A percentile compares a stretch with the other conserved stretches of the same genome.
Conservation (phyloP, 257 asterid genomes). For the Solanum appendiculatum region DNA sequence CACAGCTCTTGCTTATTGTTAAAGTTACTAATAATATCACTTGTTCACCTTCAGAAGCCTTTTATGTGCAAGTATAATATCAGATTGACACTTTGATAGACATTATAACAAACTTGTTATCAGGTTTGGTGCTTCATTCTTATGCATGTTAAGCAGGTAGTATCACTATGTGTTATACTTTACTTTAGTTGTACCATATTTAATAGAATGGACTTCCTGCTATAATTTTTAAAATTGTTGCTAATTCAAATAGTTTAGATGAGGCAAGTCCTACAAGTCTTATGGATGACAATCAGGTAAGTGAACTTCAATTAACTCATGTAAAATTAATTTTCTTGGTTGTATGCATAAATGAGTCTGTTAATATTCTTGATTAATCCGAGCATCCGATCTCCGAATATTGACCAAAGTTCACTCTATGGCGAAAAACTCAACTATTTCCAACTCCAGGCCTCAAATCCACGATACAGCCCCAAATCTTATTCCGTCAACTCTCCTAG, state of each 20-base stretch:
- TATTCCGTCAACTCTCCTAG: too few species aligned
- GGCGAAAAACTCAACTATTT: too few species aligned
- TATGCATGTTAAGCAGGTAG: not conserved
- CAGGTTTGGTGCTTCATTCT: not conserved
- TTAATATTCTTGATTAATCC: not conserved
- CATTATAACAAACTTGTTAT: too few species aligned
- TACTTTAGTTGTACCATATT: not conserved
- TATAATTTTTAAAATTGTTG: not conserved
- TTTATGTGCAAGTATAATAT: too few species aligned
- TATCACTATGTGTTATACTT: not conserved
- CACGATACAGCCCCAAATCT: too few species aligned
- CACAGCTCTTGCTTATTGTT: too few species aligned
- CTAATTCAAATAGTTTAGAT: not conserved
- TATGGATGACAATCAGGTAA: not conserved
- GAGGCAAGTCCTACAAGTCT: not conserved
- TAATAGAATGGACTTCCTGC: not conserved
- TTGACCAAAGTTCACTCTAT: too few species aligned
- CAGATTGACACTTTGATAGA: too few species aligned
- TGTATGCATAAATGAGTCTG: not conserved
- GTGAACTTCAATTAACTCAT: not conserved
- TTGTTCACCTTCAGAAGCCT: too few species aligned
- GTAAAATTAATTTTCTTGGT: not conserved
- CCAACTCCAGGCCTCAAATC: too few species aligned
- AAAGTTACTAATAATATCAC: too few species aligned
- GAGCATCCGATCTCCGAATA: too few species aligned